Conservation (phyloP, 176 grass and related monocot genomes). For the Paspalum notatum region DNA sequence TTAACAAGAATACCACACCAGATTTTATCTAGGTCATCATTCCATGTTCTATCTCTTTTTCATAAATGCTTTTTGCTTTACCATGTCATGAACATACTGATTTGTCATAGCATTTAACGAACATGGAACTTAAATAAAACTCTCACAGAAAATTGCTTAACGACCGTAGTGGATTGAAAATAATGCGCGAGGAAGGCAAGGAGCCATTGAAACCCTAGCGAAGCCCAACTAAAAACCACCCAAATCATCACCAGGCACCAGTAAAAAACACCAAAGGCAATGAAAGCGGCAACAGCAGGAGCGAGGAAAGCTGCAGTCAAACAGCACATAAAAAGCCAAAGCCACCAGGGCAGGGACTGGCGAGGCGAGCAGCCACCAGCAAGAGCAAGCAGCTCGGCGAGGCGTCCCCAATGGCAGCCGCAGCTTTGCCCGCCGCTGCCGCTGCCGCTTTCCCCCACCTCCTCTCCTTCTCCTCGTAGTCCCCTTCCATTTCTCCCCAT, state of each 20-base stretch:
- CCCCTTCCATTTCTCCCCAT: slow-evolving; percentile 18
- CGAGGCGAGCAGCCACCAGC: background rate
- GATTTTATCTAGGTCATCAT: no score
- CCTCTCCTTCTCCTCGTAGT: slow-evolving; percentile 20
- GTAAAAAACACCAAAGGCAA: slow-evolving; percentile 8
- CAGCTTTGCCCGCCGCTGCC: slow-evolving; percentile 36
- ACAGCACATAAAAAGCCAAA: slow-evolving; percentile 44
- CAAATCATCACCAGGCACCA: background rate
- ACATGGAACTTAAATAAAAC: no score
- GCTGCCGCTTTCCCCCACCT: slow-evolving; percentile 27
- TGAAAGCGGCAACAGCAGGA: background rate
- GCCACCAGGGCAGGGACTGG: slow-evolving; percentile 4
- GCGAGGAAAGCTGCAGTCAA: slow-evolving; percentile 39
- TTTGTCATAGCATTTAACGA: no score
- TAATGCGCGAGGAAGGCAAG: no score
- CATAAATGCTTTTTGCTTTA: no score
- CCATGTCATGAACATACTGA: no score
- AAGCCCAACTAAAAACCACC: background rate
- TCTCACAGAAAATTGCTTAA: no score
- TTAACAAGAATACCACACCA: no score
- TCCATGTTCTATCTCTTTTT: no score
- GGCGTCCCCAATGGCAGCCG: slow-evolving; percentile 46
- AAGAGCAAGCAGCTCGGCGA: background rate
- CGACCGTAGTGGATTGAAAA: no score
- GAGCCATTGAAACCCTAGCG: no score